Evolutionary conservation across 2,329 filamentous ascomycete species (phyloP), one percentile per base, ranked within the genome.

Genomic region (Thielaviopsis musarum): DNA sequence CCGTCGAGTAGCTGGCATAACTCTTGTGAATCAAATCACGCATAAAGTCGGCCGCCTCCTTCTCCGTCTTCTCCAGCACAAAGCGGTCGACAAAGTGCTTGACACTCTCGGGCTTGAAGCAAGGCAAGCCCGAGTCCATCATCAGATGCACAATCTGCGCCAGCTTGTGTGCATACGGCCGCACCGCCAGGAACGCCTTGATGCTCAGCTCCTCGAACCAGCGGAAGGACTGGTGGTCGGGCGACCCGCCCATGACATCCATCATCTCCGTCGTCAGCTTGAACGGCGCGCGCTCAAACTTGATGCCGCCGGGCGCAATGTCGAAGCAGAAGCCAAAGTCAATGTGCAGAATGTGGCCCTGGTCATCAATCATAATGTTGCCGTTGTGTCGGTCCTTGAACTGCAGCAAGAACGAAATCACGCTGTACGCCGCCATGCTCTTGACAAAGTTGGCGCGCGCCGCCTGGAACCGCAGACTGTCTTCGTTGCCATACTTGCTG

Each of bases 281-380:
- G 79, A 99, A 99, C 0, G 93, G 93, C 0, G 93, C 93, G 24
- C 93, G 86, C 75, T 99, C 93, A 69, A 99, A 99, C 66, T 91
- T 91, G 67, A 98, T 90, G 62, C 94, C 93, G 54, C 93, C 93
- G 0, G 93, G 93, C 1, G 91, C 93, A 66, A 98, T 97, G 68
- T 98, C 94, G 73, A 99, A 98, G 74, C 91, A 97, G 79, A 98
- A 99, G 10, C 93, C 93, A 68, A 98, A 98, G 70, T 98, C 93
- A 65, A 98, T 97, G 74, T 98, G 93, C 58, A 98, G 81, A 67
- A 98, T 95, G 72, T 98, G 93, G 3, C 94, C 93, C 0, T 87
- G 88, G 67, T 96, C 91, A 70, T 98, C 91, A 64, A 98, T 84
- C 94, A 98, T 98, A 75, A 98, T 98, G 75, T 98, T 98, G 63